A percentile compares a stretch with the other conserved stretches of the same genome.
phyloP scores from a whole-genome alignment of 2,329 filamentous ascomycete genomes.

The Podosphaera fusca region DNA sequence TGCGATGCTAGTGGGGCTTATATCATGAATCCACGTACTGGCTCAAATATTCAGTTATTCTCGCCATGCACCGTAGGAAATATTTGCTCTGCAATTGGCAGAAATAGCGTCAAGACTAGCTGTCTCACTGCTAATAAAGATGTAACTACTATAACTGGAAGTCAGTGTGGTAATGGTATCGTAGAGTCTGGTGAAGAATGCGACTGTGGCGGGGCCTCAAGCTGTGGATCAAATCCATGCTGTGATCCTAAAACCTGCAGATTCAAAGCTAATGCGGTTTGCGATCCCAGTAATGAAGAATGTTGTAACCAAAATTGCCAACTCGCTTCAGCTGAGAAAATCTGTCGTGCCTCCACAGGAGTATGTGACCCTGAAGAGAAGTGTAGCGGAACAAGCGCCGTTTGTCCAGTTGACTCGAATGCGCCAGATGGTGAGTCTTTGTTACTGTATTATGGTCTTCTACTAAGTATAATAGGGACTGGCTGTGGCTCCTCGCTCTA shows the following conservation, averaged over 20 bases:
- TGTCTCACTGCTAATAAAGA: conserved; percentile 76
- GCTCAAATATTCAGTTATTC: conserved; percentile 49
- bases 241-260: conserved; percentile 74
- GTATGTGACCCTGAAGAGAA: conserved; percentile 67
- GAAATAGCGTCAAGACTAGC: conserved; percentile 48
- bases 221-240: conserved; percentile 55
- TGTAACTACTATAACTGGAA: conserved; percentile 57
- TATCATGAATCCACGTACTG: conserved; percentile 92
- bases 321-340: conserved; percentile 39
- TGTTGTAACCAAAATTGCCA: conserved; percentile 49
- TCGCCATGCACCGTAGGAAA: conserved; percentile 82
- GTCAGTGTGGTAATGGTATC: conserved; percentile 88
- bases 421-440: conserved; percentile 34
- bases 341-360: conserved; percentile 63
- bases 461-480: conserved; percentile 19
- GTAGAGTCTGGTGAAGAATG: conserved; percentile 88
- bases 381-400: conserved; percentile 48
- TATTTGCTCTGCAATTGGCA: conserved; percentile 66
- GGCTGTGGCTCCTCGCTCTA: conserved; percentile 41
- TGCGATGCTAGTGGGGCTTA: conserved; percentile 62
- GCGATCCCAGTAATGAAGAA: conserved; percentile 61
- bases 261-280: conserved; percentile 49
- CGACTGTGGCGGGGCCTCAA: conserved; percentile 61
- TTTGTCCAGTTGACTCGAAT: conserved; percentile 52
- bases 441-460: background rate